These are phyloP conservation scores for Pseudocercospora crystallina DNA, from an alignment of 2,329 filamentous ascomycete genomes.

Conservation along the genomic window DNA sequence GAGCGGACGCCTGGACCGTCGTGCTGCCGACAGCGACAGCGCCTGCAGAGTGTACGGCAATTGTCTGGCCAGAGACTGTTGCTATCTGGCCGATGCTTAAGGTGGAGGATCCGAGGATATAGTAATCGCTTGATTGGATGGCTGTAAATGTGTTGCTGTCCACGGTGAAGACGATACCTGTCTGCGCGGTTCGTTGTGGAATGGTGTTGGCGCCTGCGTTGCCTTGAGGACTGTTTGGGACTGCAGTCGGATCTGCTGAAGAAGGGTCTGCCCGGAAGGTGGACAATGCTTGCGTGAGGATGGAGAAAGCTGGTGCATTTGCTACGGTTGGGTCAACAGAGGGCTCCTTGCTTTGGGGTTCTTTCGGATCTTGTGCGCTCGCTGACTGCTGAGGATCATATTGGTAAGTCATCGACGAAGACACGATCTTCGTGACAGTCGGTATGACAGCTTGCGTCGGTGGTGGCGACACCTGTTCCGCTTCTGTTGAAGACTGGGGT, in stretches of 20 bases:
- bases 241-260: no score
- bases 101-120: neutral
- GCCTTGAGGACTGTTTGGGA: no score
- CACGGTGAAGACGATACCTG: slow-evolving; percentile 5
- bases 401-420: slow-evolving; percentile 1
- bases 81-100: neutral
- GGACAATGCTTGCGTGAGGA: slow-evolving; percentile 12
- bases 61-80: neutral
- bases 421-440: slow-evolving; percentile 5
- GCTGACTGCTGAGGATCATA: slow-evolving; percentile 4
- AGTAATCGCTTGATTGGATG: neutral
- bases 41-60: neutral
- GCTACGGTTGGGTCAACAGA: neutral
- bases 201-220: no score
- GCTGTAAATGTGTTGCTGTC: slow-evolving; percentile 7
- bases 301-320: slow-evolving; percentile 9
- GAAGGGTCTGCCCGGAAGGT: slow-evolving; percentile 3
- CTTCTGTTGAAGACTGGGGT: slow-evolving; percentile 33
- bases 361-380: slow-evolving; percentile 7
- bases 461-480: slow-evolving; percentile 33
- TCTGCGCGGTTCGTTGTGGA: neutral
- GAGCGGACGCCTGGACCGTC: neutral
- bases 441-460: neutral
- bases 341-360: neutral
- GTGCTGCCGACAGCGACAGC: neutral